These are phyloP conservation scores for Ramicandelaber brevisporus DNA, from an alignment of 192 early-diverging fungal genomes.

Conservation along the genomic window DNA sequence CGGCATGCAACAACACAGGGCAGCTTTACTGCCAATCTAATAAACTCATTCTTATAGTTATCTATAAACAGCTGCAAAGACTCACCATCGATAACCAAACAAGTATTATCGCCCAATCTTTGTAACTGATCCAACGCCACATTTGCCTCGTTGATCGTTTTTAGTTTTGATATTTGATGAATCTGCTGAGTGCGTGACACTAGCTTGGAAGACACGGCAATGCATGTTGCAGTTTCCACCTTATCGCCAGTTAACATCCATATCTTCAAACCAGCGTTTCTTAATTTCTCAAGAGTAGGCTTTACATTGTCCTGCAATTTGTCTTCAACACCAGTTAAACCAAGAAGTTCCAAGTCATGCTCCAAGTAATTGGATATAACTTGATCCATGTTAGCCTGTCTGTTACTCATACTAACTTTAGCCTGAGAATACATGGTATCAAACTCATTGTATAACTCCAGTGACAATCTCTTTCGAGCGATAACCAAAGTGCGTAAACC, in stretches of 20 bases:
- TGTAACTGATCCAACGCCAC: conserved; percentile 52
- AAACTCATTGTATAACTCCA: conserved; percentile 41
- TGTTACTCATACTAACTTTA: conserved; percentile 37
- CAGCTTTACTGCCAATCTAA: conserved; percentile 41
- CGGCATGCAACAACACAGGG: conserved; percentile 81
- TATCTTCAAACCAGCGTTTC: conserved; percentile 75
- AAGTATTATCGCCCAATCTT: conserved; percentile 40
- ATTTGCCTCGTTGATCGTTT: conserved; percentile 9
- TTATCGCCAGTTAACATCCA: conserved; percentile 99
- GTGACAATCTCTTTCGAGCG: conserved; percentile 54
- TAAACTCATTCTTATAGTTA: conserved; percentile 48
- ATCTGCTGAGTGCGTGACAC: conserved; percentile 70
- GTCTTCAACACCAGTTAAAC: conserved; percentile 88
- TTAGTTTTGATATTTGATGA: conserved; percentile 47
- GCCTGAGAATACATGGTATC: conserved; percentile 36
- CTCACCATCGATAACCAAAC: conserved; percentile 79
- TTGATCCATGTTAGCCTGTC: conserved; percentile 36
- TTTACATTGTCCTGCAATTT: conserved; percentile 86
- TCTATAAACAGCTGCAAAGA: conserved; percentile 60
- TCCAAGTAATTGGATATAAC: conserved; percentile 47
- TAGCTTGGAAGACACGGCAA: conserved; percentile 78
- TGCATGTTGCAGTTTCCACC: conserved; percentile 87
- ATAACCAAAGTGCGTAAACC: conserved; percentile 82
- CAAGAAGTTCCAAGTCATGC: conserved; percentile 66
- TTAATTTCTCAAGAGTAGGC: conserved; percentile 58